These are phyloP conservation scores for Pochonia chlamydosporia DNA, from an alignment of 2,329 filamentous ascomycete genomes.

Conservation along the genomic window DNA sequence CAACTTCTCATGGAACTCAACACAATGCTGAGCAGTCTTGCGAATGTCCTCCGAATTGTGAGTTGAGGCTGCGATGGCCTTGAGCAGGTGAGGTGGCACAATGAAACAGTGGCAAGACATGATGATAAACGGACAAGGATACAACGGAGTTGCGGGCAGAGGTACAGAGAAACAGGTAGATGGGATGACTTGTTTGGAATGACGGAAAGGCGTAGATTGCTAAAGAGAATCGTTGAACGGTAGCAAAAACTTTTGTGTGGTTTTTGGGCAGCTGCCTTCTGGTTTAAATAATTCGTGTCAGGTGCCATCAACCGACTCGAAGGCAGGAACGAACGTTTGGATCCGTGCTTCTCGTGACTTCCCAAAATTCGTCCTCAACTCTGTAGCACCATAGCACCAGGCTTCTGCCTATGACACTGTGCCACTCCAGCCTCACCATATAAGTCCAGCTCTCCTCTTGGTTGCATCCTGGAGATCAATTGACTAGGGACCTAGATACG, in stretches of 20 bases:
- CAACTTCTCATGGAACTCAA: conserved; percentile 27
- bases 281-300: not conserved
- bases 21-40: conserved; percentile 27
- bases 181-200: not conserved
- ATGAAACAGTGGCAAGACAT: conserved; percentile 30
- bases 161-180: not conserved
- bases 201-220: not conserved
- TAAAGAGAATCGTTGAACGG: not conserved
- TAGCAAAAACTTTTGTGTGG: not conserved
- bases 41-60: conserved; percentile 30
- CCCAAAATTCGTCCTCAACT: not conserved
- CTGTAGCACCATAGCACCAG: too few relatives aligned
- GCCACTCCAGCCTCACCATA: too few relatives aligned
- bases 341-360: not conserved
- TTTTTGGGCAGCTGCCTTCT: not conserved
- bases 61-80: conserved; percentile 33
- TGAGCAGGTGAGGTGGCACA: conserved; percentile 41
- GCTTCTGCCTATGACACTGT: too few relatives aligned
- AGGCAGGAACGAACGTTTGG: not conserved
- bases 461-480: too few relatives aligned
- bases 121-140: not conserved
- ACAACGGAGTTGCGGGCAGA: not conserved
- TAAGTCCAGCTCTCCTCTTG: too few relatives aligned
- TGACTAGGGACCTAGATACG: too few relatives aligned
- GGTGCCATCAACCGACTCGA: not conserved